Base-by-base conservation (phyloP, 331 rosid species). In the Arachis monticola region DNA sequence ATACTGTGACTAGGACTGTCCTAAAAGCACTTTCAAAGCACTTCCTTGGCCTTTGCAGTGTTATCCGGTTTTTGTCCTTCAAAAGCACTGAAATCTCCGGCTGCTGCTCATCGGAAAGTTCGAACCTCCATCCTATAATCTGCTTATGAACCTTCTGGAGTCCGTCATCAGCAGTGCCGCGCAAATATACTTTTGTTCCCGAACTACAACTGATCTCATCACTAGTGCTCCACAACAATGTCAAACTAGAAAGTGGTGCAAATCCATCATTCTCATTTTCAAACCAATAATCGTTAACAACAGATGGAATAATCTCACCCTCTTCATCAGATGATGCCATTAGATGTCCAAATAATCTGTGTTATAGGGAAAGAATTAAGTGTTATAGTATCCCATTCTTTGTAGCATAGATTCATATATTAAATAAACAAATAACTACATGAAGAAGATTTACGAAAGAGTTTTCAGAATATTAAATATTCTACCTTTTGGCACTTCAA, bases 241-340 rank as follows among this genome's bases (percentile, higher is more conserved):
- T 87, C 86, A 88, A 80, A 51, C 64, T 47, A 61, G 79, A 58
- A 79, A 85, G 22, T 47, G 93, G 83, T 53, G 85, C 77, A 7
- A 75, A 83, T 35, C 80, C 81, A 1, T 32, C 69, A 53, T 67
- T 77, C 5, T 82, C 84, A 72, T 83, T 72, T 10, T 73, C 64
- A 65, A 91, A 78, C 83, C 83, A 77, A 66, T 88, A 91, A 58
- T 77, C 27, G 17, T 80, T 27, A 14, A 85, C 84, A 27, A 50
- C 69, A 10, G 56, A 59, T 13, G 88, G 84, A 40, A 74, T 57
- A 69, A 84, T 83, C 85, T 88, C 90, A 10, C 87, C 88, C 84
- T 91, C 96, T 71, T 91, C 92, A 47, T 87, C 96, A 0, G 85
- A 87, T 4, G 87, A 81, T 27, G 84, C 85, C 93, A 91, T 88